Conservation (phyloP, 495 filamentous ascomycete genomes). For the Massariosphaeria phaeospora region DNA sequence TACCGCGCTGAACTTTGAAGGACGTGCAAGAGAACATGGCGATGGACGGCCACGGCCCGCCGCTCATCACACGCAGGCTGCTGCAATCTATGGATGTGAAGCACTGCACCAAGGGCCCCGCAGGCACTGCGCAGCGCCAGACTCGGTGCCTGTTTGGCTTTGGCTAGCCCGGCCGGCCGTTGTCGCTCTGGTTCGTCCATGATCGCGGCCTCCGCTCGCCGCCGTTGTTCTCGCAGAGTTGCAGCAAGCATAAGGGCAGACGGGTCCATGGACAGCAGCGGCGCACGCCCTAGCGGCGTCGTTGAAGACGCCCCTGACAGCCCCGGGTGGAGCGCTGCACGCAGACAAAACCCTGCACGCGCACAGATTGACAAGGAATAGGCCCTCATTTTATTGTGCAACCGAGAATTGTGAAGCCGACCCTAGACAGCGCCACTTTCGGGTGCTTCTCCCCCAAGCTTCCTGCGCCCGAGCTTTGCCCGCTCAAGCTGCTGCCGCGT, state of each 20-base stretch:
- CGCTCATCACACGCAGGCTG: constrained; percentile 17
- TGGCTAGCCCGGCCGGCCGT: neutral
- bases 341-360: constrained; percentile 20
- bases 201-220: constrained; percentile 6
- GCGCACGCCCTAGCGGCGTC: constrained; percentile 21
- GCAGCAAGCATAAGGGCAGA: constrained; percentile 14
- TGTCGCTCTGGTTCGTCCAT: constrained; percentile 1
- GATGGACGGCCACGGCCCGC: neutral
- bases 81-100: constrained; percentile 12
- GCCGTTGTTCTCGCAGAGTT: constrained; percentile 27
- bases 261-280: constrained; percentile 2
- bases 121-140: too few species aligned
- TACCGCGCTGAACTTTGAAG: too few species aligned
- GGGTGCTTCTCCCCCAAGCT: constrained; percentile 30
- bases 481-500: constrained; percentile 17
- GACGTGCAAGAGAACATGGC: too few species aligned
- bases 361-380: constrained; percentile 28
- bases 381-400: constrained; percentile 31
- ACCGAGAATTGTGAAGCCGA: constrained; percentile 26
- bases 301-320: constrained; percentile 13
- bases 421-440: constrained; percentile 26
- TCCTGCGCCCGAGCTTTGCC: constrained; percentile 19
- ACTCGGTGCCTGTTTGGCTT: neutral
- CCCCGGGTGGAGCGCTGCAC: constrained; percentile 12
- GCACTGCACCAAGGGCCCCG: too few species aligned